Evolutionary conservation across 2,329 filamentous ascomycete genomes (phyloP), one percentile per base, ranked within the genome.

Genomic region (Botrytis pseudocinerea): DNA sequence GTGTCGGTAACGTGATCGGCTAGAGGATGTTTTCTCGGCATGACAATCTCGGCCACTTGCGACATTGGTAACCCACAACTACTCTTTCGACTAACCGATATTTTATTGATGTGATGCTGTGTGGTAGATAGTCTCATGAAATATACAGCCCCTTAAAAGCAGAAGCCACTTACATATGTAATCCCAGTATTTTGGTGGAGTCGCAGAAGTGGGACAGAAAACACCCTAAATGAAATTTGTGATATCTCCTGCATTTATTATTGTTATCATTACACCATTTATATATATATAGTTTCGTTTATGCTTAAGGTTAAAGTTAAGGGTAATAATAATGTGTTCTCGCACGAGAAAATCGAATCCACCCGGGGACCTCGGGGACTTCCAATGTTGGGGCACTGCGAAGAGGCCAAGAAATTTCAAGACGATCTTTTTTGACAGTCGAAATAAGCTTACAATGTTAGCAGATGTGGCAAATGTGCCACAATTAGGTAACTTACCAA

Each of bases 171-270:
- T 7, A 62, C 25, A n/a, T 25, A 22, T 62, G 60, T 14, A 3
- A n/a, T 40, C 32, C 35, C 60, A 16, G 38, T 40, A n/a, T 60
- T 62, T n/a, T n/a, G 40, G 60, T 62, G 60, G 60, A 62, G 60
- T 42, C 12, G 7, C 60, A 35, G 60, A 62, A 40, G 51, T 57
- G 35, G 35, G 40, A 42, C 60, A 25, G 60, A 62, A 62, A 40
- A 25, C n/a, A 62, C 7, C 60, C 38, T 42, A 62, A 42, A 62
- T 62, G 38, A 42, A 25, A 62, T 62, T n/a, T 40, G 60, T 62
- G 60, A 62, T 40, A 62, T 42, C 60, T 62, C 60, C 12, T 62
- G 60, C 60, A 62, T 62, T 38, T 40, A 62, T 42, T 25, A n/a
- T n/a, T n/a, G 40, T 62, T 35, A 42, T 40, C 9, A 62, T 5